Conservation (phyloP, 2,329 filamentous ascomycete genomes). For the Colletotrichum shisoi region DNA sequence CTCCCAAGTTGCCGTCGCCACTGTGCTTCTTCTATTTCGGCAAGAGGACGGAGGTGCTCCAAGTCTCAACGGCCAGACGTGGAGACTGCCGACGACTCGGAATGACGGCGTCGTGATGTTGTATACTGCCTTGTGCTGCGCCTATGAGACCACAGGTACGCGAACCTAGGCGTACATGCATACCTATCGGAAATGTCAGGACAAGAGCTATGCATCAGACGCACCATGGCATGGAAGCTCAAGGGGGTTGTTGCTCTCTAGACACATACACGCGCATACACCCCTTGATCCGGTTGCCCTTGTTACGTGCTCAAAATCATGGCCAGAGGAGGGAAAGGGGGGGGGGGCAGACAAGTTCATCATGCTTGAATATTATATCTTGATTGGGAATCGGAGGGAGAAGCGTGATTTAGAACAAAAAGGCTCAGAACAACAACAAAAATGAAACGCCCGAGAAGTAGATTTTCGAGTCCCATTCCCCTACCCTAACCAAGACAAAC, state of each 20-base stretch:
- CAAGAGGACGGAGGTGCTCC: background rate
- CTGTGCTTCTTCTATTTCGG: background rate
- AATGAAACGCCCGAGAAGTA: slow-evolving; percentile 18
- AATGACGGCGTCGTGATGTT: background rate
- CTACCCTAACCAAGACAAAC: background rate
- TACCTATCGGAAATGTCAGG: background rate
- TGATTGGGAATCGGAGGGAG: slow-evolving; percentile 8
- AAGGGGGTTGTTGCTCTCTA: background rate
- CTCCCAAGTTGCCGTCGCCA: slow-evolving; percentile 14
- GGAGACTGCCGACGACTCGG: background rate
- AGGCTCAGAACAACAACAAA: slow-evolving; percentile 7
- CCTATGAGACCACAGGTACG: background rate
- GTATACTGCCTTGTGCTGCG: background rate
- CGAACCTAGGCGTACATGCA: no score
- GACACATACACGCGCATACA: no score
- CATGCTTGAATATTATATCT: slow-evolving; percentile 17
- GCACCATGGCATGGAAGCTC: background rate
- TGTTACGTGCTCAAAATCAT: background rate
- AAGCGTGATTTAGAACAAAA: background rate
- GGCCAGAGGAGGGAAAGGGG: background rate
- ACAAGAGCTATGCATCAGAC: background rate
- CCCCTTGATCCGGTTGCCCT: slow-evolving; percentile 11
- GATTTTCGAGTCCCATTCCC: background rate
- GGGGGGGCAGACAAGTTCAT: background rate
- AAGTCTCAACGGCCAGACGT: background rate